Evolutionary conservation across 257 asterid genomes (phyloP).

Genomic region (Penstemon eatonii): DNA sequence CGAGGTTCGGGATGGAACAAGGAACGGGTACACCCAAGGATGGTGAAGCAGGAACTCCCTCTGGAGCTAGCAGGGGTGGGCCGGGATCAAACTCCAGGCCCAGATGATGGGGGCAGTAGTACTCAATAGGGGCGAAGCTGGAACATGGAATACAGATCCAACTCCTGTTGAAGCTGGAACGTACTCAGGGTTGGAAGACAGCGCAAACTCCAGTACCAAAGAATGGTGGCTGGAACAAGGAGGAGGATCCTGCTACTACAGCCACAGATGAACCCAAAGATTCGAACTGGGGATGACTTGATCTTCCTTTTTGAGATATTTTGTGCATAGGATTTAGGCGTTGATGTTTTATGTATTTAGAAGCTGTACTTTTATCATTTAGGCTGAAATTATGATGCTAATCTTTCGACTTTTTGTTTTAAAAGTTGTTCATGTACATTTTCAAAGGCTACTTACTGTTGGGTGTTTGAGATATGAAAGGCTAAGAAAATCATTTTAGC

Average conservation of each 20-base stretch:
- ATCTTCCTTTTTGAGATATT: not conserved
- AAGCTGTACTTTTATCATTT: too few species aligned
- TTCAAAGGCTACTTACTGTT: slow-evolving; percentile 14
- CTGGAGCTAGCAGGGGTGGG: slow-evolving; percentile 29
- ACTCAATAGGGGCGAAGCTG: slow-evolving; percentile 27
- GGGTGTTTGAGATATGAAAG: too few species aligned
- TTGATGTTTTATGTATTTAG: not conserved
- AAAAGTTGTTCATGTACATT: slow-evolving; percentile 27
- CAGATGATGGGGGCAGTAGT: too few species aligned
- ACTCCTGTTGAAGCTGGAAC: not conserved
- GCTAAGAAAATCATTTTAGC: too few species aligned
- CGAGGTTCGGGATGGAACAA: slow-evolving; percentile 52
- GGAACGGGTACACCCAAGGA: slow-evolving; percentile 35
- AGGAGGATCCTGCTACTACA: not conserved
- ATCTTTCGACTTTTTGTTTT: not conserved
- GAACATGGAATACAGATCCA: slow-evolving; percentile 31
- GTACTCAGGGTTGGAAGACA: slow-evolving; percentile 17
- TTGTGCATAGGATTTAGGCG: not conserved
- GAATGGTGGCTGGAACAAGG: slow-evolving; percentile 5
- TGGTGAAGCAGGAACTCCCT: slow-evolving; percentile 37
- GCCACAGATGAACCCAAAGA: not conserved
- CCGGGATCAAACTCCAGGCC: slow-evolving; percentile 26
- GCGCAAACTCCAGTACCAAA: slow-evolving; percentile 18
- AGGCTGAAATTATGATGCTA: too few species aligned
- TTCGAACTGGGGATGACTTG: not conserved